Percentiles rank a stretch among this genome's conserved stretches.
Conservation (phyloP, 2,329 filamentous ascomycete genomes). For the Verticillium isaacii region DNA sequence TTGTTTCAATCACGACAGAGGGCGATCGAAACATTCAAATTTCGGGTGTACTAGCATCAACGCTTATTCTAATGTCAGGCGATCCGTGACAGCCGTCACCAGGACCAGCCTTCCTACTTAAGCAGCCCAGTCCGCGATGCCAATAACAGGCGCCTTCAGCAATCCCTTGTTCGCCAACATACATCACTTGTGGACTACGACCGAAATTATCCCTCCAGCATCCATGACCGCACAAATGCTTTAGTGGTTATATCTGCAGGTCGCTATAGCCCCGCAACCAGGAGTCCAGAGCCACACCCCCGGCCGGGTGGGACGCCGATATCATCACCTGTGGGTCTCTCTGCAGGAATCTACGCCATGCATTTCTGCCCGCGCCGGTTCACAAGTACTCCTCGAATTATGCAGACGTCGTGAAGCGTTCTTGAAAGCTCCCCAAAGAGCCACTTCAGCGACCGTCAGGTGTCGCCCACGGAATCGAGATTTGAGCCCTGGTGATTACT, state of each 20-base stretch:
- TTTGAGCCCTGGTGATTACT: no score
- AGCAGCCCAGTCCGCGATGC: background rate
- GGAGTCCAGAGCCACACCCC: conserved; percentile 10
- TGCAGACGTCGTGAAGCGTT: background rate
- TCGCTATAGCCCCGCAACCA: conserved; percentile 24
- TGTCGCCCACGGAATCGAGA: no score
- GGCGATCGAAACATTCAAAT: background rate
- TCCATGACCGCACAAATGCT: conserved; percentile 24
- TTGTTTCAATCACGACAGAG: background rate
- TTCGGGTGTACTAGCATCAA: background rate
- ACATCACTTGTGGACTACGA: conserved; percentile 21
- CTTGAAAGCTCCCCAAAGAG: no score
- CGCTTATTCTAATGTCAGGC: background rate
- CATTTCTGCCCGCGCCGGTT: background rate
- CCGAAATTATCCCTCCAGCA: conserved; percentile 28
- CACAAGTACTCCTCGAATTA: background rate
- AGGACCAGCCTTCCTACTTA: background rate
- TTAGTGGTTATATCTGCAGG: conserved; percentile 30
- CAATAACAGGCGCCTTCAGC: background rate
- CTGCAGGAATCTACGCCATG: background rate
- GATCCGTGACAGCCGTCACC: background rate
- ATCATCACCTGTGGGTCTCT: background rate
- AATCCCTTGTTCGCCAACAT: background rate
- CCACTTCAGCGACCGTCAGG: no score
- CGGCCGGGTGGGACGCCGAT: conserved; percentile 6